Evolutionary conservation across 208 protist species (phyloP).

Genomic region (Acanthamoeba polyphaga): DNA sequence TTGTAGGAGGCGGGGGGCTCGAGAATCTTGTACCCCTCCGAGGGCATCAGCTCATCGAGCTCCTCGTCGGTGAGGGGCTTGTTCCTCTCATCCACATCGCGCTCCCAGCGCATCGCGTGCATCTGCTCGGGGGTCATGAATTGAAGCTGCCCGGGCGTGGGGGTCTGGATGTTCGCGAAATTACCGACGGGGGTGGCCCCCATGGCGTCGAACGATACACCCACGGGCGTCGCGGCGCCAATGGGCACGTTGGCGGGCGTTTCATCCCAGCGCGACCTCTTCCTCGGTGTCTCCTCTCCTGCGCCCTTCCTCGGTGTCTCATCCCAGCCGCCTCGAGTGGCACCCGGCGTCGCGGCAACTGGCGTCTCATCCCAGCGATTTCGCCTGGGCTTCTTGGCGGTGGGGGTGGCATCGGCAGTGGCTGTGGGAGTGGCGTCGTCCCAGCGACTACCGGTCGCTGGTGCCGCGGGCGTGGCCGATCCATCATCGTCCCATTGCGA

Average conservation of each 20-base stretch:
- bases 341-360: neutral
- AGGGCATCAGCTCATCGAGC: constrained; percentile 92
- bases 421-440: constrained; percentile 44
- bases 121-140: constrained; percentile 88
- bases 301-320: constrained; percentile 77
- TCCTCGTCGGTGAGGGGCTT: constrained; percentile 93
- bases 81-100: constrained; percentile 93
- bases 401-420: neutral
- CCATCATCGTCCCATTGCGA: constrained; percentile 60
- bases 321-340: constrained; percentile 72
- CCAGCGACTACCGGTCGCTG: constrained; percentile 22
- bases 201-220: constrained; percentile 27
- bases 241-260: constrained; percentile 78
- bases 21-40: constrained; percentile 91
- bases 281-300: constrained; percentile 82
- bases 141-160: constrained; percentile 26
- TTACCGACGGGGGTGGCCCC: constrained; percentile 76
- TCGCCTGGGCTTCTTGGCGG: constrained; percentile 39
- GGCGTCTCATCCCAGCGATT: constrained; percentile 89
- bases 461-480: neutral
- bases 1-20: constrained; percentile 90
- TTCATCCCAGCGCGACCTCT: constrained; percentile 90
- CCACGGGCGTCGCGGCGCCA: constrained; percentile 66
- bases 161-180: constrained; percentile 77
- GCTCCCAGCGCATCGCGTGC: constrained; percentile 79